Conservation (phyloP, 495 filamentous ascomycete species). For the Chaetomium tenue region DNA sequence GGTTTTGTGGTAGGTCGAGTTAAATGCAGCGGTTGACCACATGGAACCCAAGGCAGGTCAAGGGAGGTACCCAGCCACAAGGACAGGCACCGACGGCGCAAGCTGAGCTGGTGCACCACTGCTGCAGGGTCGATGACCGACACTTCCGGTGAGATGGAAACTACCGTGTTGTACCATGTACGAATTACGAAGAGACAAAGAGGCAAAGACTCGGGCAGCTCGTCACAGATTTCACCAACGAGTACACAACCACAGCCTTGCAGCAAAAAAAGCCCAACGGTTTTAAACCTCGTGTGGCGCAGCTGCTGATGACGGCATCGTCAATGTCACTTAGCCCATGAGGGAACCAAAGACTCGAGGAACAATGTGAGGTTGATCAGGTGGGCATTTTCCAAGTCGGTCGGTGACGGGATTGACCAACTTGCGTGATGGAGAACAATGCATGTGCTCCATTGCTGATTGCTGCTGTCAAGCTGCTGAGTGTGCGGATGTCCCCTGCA, state of each 20-base stretch:
- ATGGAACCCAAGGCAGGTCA: no score
- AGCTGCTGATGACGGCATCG: constrained; percentile 9
- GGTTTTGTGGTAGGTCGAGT: not conserved
- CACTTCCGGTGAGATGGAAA: constrained; percentile 3
- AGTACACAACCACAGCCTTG: not conserved
- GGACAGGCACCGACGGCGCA: constrained; percentile 15
- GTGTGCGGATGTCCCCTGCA: no score
- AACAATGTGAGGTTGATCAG: not conserved
- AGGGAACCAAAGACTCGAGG: not conserved
- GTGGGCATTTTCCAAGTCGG: constrained; percentile 9
- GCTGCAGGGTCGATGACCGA: constrained; percentile 12
- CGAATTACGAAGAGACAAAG: no score
- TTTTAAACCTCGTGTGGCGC: constrained; percentile 7
- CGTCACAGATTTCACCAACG: constrained; percentile 2
- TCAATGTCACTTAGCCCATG: not conserved
- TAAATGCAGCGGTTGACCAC: not conserved
- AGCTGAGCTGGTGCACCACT: constrained; percentile 7
- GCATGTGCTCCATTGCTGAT: not conserved
- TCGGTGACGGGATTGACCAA: no score
- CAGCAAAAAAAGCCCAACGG: not conserved
- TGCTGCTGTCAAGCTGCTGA: not conserved
- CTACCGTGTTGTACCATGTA: no score
- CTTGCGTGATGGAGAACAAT: no score
- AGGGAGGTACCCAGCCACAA: not conserved
- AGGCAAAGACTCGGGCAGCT: not conserved